Evolutionary conservation across 75 land plant genomes (phyloP).

Genomic region (Sequoia sempervirens): DNA sequence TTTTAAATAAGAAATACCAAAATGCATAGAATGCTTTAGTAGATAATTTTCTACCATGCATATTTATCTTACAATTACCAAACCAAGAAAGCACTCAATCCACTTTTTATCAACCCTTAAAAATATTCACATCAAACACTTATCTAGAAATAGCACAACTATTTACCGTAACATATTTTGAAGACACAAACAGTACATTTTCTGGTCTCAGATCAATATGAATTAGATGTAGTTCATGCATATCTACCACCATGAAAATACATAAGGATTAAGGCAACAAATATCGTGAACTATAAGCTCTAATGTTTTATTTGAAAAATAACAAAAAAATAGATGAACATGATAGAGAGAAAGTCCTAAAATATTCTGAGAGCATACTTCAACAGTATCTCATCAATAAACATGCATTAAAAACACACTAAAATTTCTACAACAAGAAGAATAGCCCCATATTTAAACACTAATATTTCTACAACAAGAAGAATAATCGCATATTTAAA

Average conservation of each 20-base stretch:
- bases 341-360: not conserved
- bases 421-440: too few species aligned
- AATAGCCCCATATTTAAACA: too few species aligned
- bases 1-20: not conserved
- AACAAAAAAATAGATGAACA: not conserved
- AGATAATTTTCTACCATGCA: not conserved
- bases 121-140: constrained; percentile 4
- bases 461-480: not conserved
- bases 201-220: constrained; percentile 73
- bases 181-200: constrained; percentile 58
- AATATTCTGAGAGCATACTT: not conserved
- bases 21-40: not conserved
- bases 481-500: not conserved
- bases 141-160: not conserved
- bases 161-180: constrained; percentile 52
- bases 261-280: not conserved
- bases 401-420: not conserved
- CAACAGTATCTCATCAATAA: not conserved
- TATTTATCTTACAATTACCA: not conserved
- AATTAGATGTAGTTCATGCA: constrained; percentile 67
- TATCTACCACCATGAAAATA: constrained; percentile 30
- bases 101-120: not conserved
- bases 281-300: not conserved
- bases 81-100: not conserved
- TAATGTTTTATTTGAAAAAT: not conserved